Evolutionary conservation across 1,139 yeast species (phyloP).

Genomic region (Candida sp.): DNA sequence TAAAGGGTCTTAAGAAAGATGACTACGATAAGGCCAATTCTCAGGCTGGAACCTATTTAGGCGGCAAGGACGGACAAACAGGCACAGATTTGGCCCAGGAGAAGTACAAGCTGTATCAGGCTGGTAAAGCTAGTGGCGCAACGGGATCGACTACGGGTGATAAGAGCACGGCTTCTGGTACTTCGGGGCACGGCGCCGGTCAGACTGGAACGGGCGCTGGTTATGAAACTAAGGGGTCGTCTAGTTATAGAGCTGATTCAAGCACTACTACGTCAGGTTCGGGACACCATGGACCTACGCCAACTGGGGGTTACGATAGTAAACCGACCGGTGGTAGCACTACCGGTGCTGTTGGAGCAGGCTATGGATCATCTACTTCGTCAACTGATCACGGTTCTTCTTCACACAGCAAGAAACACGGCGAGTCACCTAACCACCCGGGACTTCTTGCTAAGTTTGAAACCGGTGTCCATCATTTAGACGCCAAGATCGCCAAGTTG

Average conservation of each 20-base stretch:
- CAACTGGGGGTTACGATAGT: not conserved
- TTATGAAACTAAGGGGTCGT: not conserved
- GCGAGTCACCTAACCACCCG: not conserved
- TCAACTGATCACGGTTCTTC: not conserved
- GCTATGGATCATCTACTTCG: not conserved
- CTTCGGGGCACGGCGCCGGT: not conserved
- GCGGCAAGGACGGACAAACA: constrained; percentile 16
- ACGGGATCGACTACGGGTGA: not conserved
- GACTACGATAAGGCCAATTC: constrained; percentile 12
- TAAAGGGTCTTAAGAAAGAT: constrained; percentile 14
- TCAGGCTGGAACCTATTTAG: constrained; percentile 14
- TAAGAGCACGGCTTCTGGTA: not conserved
- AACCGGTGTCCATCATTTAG: constrained; percentile 19
- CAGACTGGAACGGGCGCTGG: not conserved
- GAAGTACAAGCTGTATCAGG: constrained; percentile 11
- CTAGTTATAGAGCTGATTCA: not conserved
- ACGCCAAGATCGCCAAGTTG: constrained; percentile 33
- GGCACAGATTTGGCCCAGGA: constrained; percentile 15
- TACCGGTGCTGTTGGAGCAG: not conserved
- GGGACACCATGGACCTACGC: not conserved
- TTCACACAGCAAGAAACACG: constrained; percentile 21
- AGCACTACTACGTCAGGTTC: not conserved
- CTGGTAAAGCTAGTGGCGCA: constrained; percentile 2
- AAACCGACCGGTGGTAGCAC: not conserved
- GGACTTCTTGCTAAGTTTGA: constrained; percentile 4